A percentile compares a stretch with the other conserved stretches of the same genome.
phyloP scores from a whole-genome alignment of 1,284 basidiomycete species.

The Termitomyces sp. region DNA sequence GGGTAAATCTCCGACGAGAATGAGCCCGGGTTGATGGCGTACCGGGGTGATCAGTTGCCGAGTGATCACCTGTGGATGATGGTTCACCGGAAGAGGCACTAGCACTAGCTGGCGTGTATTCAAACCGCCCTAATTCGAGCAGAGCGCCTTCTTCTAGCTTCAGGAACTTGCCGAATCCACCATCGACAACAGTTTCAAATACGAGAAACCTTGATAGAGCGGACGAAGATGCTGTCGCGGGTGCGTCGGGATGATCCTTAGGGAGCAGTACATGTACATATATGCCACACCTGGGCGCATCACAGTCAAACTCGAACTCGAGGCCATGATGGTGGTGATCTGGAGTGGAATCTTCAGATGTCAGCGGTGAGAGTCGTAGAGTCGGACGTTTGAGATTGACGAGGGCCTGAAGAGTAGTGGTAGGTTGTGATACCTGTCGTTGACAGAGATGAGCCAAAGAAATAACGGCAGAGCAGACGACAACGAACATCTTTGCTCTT shows the following conservation, averaged over 20 bases:
- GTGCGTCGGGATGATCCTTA: slow-evolving; percentile 50
- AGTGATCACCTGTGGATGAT: slow-evolving; percentile 16
- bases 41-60: slow-evolving; percentile 15
- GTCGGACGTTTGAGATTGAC: slow-evolving; percentile 89
- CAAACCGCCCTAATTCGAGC: slow-evolving; percentile 67
- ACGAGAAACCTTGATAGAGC: slow-evolving; percentile 53
- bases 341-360: slow-evolving; percentile 34
- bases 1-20: slow-evolving; percentile 51
- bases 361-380: slow-evolving; percentile 63
- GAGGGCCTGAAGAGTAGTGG: slow-evolving; percentile 85
- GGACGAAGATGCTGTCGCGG: slow-evolving; percentile 33
- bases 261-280: slow-evolving; percentile 68
- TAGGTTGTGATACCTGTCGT: slow-evolving; percentile 65
- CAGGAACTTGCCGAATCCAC: slow-evolving; percentile 74
- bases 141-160: slow-evolving; percentile 70
- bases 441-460: slow-evolving; percentile 1
- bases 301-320: slow-evolving; percentile 87
- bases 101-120: slow-evolving; percentile 29
- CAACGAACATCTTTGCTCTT: slow-evolving; percentile 75
- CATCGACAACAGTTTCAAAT: slow-evolving; percentile 70
- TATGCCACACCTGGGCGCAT: slow-evolving; percentile 76
- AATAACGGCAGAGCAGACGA: neutral
- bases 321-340: slow-evolving; percentile 62
- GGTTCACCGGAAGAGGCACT: slow-evolving; percentile 5
- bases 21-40: slow-evolving; percentile 13